Base-by-base conservation (phyloP, 2,329 filamentous ascomycete species). In the Cryphonectria parasitica region DNA sequence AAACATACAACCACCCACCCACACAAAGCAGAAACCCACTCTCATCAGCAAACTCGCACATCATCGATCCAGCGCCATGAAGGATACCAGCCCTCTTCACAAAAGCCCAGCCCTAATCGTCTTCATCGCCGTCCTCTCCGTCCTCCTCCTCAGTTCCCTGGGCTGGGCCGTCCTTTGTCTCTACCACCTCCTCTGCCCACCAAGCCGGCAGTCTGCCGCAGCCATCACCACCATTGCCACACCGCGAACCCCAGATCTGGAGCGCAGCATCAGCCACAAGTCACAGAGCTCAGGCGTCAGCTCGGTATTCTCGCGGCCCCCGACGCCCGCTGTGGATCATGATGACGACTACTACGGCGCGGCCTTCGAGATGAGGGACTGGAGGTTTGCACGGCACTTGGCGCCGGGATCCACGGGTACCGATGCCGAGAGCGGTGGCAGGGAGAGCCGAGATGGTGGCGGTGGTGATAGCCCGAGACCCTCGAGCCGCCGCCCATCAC, bases 241-340 rank as follows among this genome's bases (percentile, higher is more conserved):
- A 36, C 31, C 36, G 39, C 36, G 39, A 22, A 45, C n/a, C 39
- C 61, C 41, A 3, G 61, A 64, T n/a, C 39, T 64, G 7, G 61
- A 64, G 22, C 34, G 61, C 13, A 64, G 22, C 61, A 17, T 17
- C 39, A 31, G 61, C 61, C 39, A 45, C 61, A 31, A 45, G n/a
- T 25, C 61, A 10, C 61, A 64, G 61, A 64, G 61, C 61, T n/a
- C n/a, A 25, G 61, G 61, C 61, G n/a, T 64, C 36, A 3, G 61
- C 39, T 64, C 61, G 3, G 25, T 64, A 0, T 2, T 31, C n/a
- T 45, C 61, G 15, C 7, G 36, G 11, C 6, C 39, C 13, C 39
- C 61, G 34, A 64, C 39, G 36, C 22, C 61, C 2, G 61, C 34
- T 22, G 41, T 8, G 5, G 61, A 41, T 11, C 22, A 11, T 22